A percentile compares a stretch with the other conserved stretches of the same genome.
These are phyloP conservation scores for Metschnikowia bowlesiae DNA, from an alignment of 805 yeast genomes.

Conservation along the genomic window DNA sequence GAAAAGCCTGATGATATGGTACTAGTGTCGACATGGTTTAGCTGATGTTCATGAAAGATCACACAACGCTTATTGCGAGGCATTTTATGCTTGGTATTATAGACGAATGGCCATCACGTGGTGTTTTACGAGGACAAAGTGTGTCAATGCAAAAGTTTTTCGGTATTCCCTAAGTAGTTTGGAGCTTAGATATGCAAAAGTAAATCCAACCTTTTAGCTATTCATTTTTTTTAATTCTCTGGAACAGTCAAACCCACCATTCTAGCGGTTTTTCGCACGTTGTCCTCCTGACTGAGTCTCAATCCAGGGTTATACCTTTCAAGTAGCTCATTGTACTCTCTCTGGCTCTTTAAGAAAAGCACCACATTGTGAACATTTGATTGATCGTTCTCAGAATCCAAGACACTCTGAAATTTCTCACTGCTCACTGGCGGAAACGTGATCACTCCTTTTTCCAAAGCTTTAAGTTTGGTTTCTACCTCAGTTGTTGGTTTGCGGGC, in stretches of 20 bases:
- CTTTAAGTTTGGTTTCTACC: conserved; percentile 27
- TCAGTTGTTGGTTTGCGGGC: conserved; percentile 32
- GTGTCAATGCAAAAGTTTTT: not conserved
- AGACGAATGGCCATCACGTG: not conserved
- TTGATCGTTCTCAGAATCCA: conserved; percentile 10
- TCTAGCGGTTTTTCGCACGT: conserved; percentile 74
- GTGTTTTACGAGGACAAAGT: not conserved
- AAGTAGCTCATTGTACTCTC: conserved; percentile 70
- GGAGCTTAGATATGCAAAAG: not conserved
- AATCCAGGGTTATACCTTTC: conserved; percentile 87
- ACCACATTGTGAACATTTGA: conserved; percentile 54
- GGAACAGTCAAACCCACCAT: conserved; percentile 74
- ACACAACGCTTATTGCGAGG: not conserved
- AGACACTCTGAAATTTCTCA: conserved; percentile 1
- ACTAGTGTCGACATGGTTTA: too few species aligned
- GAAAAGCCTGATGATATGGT: too few species aligned
- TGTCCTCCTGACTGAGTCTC: conserved; percentile 71
- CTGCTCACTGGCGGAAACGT: conserved; percentile 10
- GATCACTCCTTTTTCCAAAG: conserved; percentile 17
- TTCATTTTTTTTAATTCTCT: conserved; percentile 13
- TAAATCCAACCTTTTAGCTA: too few species aligned
- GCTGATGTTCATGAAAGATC: not conserved
- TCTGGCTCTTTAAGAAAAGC: conserved; percentile 63
- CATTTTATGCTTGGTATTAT: not conserved
- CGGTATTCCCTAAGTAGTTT: not conserved